Percentiles rank a stretch among this genome's conserved stretches.
Evolutionary conservation across 805 yeast species (phyloP).

Genomic region (Spathaspora girioi): DNA sequence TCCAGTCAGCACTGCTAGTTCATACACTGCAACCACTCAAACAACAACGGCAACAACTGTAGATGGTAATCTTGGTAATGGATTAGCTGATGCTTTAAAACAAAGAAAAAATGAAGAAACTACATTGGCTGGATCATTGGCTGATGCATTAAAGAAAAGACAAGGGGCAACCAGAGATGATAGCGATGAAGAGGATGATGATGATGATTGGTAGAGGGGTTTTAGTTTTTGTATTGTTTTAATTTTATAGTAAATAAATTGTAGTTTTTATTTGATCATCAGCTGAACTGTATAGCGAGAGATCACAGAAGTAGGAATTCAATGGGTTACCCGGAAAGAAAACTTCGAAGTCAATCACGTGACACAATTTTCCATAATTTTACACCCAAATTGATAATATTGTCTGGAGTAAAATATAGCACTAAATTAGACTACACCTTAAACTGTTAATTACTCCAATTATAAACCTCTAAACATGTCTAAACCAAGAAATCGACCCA

Average conservation of each 20-base stretch:
- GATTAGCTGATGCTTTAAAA: slow-evolving; percentile 66
- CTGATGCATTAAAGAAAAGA: slow-evolving; percentile 80
- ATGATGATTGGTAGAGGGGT: slow-evolving; percentile 28
- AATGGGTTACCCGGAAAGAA: neutral
- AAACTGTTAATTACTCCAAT: neutral
- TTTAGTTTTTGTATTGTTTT: slow-evolving; percentile 3
- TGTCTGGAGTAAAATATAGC: neutral
- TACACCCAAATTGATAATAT: neutral
- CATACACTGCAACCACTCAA: slow-evolving; percentile 8
- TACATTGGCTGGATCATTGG: slow-evolving; percentile 76
- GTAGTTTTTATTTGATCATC: neutral
- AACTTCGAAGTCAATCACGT: neutral
- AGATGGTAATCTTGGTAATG: slow-evolving; percentile 40
- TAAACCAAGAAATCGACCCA: slow-evolving; percentile 25
- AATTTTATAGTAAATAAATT: neutral
- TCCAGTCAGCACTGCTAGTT: slow-evolving; percentile 8
- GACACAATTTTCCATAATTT: neutral
- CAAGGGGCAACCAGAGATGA: slow-evolving; percentile 61
- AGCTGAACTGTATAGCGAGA: too few relatives aligned
- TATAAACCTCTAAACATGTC: slow-evolving; percentile 16
- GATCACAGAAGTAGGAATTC: too few relatives aligned
- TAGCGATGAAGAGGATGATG: slow-evolving; percentile 69
- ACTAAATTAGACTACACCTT: neutral
- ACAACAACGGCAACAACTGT: slow-evolving; percentile 8
- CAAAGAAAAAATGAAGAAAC: slow-evolving; percentile 60